Conservation (phyloP, 345 rosid species). For the Populus euphratica region DNA sequence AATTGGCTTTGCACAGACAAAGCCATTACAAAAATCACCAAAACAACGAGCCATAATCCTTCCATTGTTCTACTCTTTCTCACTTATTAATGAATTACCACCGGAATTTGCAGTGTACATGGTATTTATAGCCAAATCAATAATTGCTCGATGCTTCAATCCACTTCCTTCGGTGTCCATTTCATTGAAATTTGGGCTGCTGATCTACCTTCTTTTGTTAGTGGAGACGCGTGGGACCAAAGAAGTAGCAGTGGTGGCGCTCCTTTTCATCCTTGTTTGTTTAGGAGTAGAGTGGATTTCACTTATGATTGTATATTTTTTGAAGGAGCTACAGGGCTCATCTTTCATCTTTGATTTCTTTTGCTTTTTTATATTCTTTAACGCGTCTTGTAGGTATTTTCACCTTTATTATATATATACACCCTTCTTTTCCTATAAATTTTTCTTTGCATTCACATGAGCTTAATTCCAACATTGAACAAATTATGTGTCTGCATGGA, state of each 20-base stretch:
- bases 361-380: constrained; percentile 13
- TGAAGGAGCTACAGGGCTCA: neutral
- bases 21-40: constrained; percentile 16
- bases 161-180: constrained; percentile 9
- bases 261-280: neutral
- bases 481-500: neutral
- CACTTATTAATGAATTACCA: neutral
- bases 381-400: constrained; percentile 10
- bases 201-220: neutral
- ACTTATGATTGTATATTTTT: neutral
- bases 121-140: neutral
- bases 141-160: constrained; percentile 1
- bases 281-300: neutral
- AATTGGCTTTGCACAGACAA: constrained; percentile 31
- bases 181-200: constrained; percentile 1
- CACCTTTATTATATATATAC: neutral
- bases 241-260: neutral
- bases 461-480: neutral
- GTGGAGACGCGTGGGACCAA: constrained; percentile 33
- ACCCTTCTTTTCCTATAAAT: neutral
- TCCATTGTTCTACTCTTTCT: constrained; percentile 6
- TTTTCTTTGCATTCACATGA: constrained; percentile 27
- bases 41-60: constrained; percentile 4
- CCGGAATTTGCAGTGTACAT: neutral
- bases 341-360: neutral